Percentiles rank a stretch among this genome's conserved stretches.
Conservation (phyloP, 1,284 basidiomycete species). For the Rhodotorula glutinis region DNA sequence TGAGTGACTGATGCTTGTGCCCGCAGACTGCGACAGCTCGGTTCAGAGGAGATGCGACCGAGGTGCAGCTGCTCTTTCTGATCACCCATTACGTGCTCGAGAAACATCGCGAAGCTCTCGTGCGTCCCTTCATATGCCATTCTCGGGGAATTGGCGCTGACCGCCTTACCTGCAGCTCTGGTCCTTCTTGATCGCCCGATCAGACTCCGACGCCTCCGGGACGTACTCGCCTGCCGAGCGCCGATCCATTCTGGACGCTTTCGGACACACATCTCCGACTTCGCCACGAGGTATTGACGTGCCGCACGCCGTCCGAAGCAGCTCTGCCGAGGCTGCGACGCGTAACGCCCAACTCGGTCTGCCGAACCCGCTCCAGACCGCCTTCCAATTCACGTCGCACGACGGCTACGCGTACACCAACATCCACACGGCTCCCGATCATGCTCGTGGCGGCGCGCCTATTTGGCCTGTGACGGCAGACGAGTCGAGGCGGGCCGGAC, state of each 20-base stretch:
- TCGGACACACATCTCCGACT: background rate
- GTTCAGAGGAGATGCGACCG: slow-evolving; percentile 22
- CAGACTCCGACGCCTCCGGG: slow-evolving; percentile 14
- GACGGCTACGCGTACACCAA: slow-evolving; percentile 30
- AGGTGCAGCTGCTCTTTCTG: slow-evolving; percentile 22
- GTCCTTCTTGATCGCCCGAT: slow-evolving; percentile 30
- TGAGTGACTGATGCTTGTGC: background rate
- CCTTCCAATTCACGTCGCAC: slow-evolving; percentile 14
- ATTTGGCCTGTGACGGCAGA: background rate
- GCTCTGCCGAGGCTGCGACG: background rate
- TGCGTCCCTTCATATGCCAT: background rate
- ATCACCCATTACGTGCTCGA: slow-evolving; percentile 30
- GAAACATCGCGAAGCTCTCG: slow-evolving; percentile 37
- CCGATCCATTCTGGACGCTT: slow-evolving; percentile 2
- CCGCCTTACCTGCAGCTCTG: slow-evolving; percentile 15
- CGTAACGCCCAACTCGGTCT: background rate
- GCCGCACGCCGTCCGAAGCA: background rate
- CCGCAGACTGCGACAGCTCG: slow-evolving; percentile 19
- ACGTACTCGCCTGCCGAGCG: slow-evolving; percentile 25
- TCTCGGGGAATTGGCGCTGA: too few species aligned
- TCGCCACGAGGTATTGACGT: background rate
- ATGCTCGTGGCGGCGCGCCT: background rate
- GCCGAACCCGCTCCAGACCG: slow-evolving; percentile 5
- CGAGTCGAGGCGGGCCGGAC: background rate
- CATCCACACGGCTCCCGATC: background rate